Evolutionary conservation across 495 filamentous ascomycete species (phyloP).

Genomic region (Bombardia bombarda): DNA sequence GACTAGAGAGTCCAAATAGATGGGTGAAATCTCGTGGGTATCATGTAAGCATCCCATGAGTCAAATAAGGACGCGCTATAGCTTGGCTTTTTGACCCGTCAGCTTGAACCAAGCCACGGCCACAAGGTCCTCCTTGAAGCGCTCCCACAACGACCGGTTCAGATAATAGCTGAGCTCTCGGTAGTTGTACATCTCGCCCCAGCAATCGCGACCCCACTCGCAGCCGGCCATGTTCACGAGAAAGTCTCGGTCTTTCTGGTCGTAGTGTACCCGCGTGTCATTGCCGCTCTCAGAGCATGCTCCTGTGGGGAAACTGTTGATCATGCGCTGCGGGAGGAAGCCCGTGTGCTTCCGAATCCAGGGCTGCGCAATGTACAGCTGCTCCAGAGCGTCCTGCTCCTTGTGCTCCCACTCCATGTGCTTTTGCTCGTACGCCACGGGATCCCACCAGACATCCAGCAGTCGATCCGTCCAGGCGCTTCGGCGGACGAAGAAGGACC

Average conservation of each 20-base stretch:
- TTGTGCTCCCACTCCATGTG: slow-evolving; percentile 99
- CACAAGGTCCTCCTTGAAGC: slow-evolving; percentile 52
- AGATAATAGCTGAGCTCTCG: slow-evolving; percentile 79
- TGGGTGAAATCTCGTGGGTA: slow-evolving; percentile 7
- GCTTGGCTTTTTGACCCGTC: slow-evolving; percentile 46
- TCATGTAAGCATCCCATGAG: slow-evolving; percentile 5
- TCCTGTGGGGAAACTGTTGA: slow-evolving; percentile 89
- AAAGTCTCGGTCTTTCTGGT: slow-evolving; percentile 79
- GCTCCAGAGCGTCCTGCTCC: slow-evolving; percentile 91
- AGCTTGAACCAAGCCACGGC: slow-evolving; percentile 46
- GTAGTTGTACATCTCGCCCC: slow-evolving; percentile 94
- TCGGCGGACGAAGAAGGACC: slow-evolving; percentile 85
- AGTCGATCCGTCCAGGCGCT: slow-evolving; percentile 85
- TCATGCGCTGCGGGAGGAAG: slow-evolving; percentile 83
- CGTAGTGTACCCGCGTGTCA: slow-evolving; percentile 75
- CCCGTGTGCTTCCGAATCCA: slow-evolving; percentile 86
- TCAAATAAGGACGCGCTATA: slow-evolving; percentile 24
- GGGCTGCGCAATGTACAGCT: slow-evolving; percentile 83
- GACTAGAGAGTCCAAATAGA: not conserved
- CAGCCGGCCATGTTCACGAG: slow-evolving; percentile 99
- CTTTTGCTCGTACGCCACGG: slow-evolving; percentile 94
- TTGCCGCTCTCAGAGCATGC: slow-evolving; percentile 71
- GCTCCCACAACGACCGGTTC: slow-evolving; percentile 75
- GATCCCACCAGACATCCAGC: slow-evolving; percentile 98
- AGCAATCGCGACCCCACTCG: slow-evolving; percentile 93